Base-by-base conservation (phyloP, 164 flowering plant genomes). In the Berberis thunbergii region DNA sequence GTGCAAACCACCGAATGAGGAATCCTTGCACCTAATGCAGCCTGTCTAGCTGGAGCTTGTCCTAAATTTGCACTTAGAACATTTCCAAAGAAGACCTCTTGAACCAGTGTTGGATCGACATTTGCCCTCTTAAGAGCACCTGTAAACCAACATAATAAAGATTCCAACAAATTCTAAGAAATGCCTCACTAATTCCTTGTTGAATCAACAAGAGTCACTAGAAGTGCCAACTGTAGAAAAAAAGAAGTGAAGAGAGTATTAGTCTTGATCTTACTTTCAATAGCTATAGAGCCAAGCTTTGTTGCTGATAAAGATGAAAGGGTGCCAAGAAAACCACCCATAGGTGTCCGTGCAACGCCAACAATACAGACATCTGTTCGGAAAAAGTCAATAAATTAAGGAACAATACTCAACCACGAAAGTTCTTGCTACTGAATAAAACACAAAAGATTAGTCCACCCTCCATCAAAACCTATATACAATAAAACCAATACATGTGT, bases 11-110 rank as follows among this genome's bases (percentile, higher is more conserved):
- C 26, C 26, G 26, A 26, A 26, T 26, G 26, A 26, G 26, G 26
- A 26, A 26, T 26, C 26, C 26, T 26, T 26, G 26, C 26, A 61
- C 97, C 97, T 52, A 93, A 68, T 3, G 98, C 97, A 66, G 97
- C 98, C 75, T 93, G 98, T 59, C 98, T 84, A 57, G 98, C 98
- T 59, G 98, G 98, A 65, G 98, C 98, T 76, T 93, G 98, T 39
- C 97, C 98, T 64, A 93, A 76, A 81, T 93, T 26, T 26, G 26
- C 26, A 26, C 26, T 26, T 26, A 26, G 26, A 26, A 26, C 26
- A 26, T 26, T 26, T 26, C 26, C 26, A 26, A 26, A 26, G 26
- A 26, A 26, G 26, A 26, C 26, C 26, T 26, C 26, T 26, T 93
- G 86, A 62, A 93, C 98, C 39, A 83, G 80, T 7, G 86, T 73